Evolutionary conservation across 2,329 filamentous ascomycete genomes (phyloP).

Genomic region (Allantophomopsis cytisporea): DNA sequence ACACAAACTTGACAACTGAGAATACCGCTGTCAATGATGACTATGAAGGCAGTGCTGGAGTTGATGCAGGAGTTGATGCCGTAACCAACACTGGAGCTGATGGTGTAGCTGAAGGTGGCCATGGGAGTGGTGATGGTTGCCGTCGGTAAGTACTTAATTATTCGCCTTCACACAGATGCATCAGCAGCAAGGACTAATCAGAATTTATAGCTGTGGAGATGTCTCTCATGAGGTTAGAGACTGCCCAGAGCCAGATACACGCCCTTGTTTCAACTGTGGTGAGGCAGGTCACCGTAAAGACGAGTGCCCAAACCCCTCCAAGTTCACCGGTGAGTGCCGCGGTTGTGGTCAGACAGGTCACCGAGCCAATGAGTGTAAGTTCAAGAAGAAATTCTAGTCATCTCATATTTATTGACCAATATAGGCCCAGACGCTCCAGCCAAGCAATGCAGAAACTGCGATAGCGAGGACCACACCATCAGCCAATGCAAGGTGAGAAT

Average conservation of each 20-base stretch:
- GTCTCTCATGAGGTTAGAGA: neutral
- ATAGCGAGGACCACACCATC: constrained; percentile 34
- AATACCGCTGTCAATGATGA: too few species aligned
- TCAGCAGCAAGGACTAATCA: neutral
- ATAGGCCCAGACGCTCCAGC: constrained; percentile 35
- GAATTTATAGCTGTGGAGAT: neutral
- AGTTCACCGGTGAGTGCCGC: constrained; percentile 43
- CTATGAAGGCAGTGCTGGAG: too few species aligned
- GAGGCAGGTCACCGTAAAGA: constrained; percentile 41
- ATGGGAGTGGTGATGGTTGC: neutral
- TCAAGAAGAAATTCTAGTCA: too few species aligned
- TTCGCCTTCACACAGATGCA: neutral
- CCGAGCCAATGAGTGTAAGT: constrained; percentile 40
- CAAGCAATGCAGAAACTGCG: constrained; percentile 46
- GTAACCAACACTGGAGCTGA: neutral
- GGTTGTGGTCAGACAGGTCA: constrained; percentile 39
- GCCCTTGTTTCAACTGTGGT: constrained; percentile 38
- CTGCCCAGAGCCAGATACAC: neutral
- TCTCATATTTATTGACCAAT: too few species aligned
- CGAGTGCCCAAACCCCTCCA: constrained; percentile 28
- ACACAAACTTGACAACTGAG: too few species aligned
- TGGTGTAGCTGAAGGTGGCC: neutral
- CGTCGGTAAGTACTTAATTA: neutral
- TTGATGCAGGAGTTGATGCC: neutral
- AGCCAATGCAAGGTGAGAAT: neutral